Evolutionary conservation across 1,284 basidiomycete genomes (phyloP), one percentile per base, ranked within the genome.

Genomic region (Ceratobasidium sp.): DNA sequence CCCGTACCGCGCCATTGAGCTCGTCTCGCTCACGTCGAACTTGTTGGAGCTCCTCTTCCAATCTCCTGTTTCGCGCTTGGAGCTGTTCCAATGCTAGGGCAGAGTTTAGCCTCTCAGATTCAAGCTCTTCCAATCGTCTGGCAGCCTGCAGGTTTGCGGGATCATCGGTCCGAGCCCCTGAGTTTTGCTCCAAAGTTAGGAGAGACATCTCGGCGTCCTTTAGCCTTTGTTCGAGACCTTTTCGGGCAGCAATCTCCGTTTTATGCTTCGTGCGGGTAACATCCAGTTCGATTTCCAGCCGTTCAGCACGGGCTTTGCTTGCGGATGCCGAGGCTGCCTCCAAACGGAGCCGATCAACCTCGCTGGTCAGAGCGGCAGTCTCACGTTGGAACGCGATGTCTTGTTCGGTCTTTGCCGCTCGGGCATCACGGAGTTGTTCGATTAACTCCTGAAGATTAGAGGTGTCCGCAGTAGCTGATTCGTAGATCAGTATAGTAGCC

Each of bases 361-460:
- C 89, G 1, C 83, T 82, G 77, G 88, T 85, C 34, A 90, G 78
- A 0, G 82, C 79, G 2, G 81, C 81, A 9, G 87, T 86, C 77
- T 91, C 89, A 74, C 87, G 85, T 34, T 86, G 83, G 74, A 88
- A 86, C 7, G 80, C 75, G 1, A 84, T 81, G 76, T 92, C 90
- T 72, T 88, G 86, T 34, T 85, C 85, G 0, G 80, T 77, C 75
- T 87, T 88, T 8, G 85, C 83, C 64, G 88, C 87, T 78, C 89
- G 86, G 0, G 86, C 80, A 19, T 84, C 84, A 11, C 84, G 86
- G 29, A 93, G 84, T 77, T 90, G 88, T 65, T 90, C 86, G 16
- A 88, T 83, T 2, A 93, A 83, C 78, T 91, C 90, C 73, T 89
- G 86, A 76, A 89, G 89, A n/a, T 87, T 88, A 76, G 88, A 87